Percentiles rank a stretch among this genome's conserved stretches.
These are phyloP conservation scores for Nothophaeocryptopus gaeumannii DNA, from an alignment of 2,329 filamentous ascomycete species.

Conservation along the genomic window DNA sequence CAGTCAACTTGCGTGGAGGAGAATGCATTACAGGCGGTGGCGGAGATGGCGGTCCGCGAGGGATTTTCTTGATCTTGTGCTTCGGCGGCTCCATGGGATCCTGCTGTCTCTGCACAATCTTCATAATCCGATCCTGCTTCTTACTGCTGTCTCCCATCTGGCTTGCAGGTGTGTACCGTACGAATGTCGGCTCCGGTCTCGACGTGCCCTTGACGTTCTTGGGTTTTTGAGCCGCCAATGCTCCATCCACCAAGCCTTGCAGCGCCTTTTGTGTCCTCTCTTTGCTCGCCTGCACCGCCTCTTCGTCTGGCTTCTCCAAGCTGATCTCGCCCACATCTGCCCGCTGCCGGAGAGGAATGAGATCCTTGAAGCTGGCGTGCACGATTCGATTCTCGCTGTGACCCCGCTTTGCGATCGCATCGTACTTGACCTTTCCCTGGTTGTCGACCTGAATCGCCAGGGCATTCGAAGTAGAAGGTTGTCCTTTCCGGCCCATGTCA, in stretches of 20 bases:
- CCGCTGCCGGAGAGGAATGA: slow-evolving; percentile 89
- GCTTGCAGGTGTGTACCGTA: slow-evolving; percentile 90
- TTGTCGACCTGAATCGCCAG: slow-evolving; percentile 87
- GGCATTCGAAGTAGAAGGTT: slow-evolving; percentile 70
- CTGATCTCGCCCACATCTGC: slow-evolving; percentile 91
- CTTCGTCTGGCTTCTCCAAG: slow-evolving; percentile 76
- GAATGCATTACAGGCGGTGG: slow-evolving; percentile 94
- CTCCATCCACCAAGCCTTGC: slow-evolving; percentile 75
- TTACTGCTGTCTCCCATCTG: slow-evolving; percentile 87
- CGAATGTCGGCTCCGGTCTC: slow-evolving; percentile 83
- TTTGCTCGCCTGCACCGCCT: slow-evolving; percentile 78
- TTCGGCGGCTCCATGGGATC: slow-evolving; percentile 97
- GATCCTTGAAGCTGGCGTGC: slow-evolving; percentile 92
- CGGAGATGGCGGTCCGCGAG: slow-evolving; percentile 84
- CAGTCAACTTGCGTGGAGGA: slow-evolving; percentile 89
- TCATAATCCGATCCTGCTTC: slow-evolving; percentile 95
- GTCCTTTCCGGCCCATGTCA: slow-evolving; percentile 81
- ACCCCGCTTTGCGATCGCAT: slow-evolving; percentile 86
- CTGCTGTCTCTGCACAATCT: slow-evolving; percentile 90
- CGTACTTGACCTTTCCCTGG: slow-evolving; percentile 93
- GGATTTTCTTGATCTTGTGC: slow-evolving; percentile 99
- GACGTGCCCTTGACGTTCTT: slow-evolving; percentile 87
- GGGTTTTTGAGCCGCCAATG: slow-evolving; percentile 87
- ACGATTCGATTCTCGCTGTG: slow-evolving; percentile 81
- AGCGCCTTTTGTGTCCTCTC: slow-evolving; percentile 86